Evolutionary conservation across 208 protist species (phyloP).

Genomic region (Leishmania braziliensis): DNA sequence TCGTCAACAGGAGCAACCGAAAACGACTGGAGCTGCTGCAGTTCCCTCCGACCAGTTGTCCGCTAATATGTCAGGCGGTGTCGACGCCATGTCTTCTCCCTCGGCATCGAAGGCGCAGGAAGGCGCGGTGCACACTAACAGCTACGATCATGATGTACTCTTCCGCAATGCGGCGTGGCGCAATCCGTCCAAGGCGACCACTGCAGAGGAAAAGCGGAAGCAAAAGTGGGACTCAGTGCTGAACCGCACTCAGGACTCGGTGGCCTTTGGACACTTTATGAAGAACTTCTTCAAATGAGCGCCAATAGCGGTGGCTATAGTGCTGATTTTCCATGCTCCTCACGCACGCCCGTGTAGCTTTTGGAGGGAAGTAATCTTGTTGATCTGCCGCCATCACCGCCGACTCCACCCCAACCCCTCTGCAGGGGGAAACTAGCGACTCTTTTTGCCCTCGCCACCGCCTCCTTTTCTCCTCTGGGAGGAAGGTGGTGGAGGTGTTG

Average conservation of each 20-base stretch:
- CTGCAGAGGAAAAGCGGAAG: conserved; percentile 31
- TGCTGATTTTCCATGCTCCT: neutral
- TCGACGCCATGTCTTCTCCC: neutral
- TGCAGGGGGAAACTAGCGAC: neutral
- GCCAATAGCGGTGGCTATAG: neutral
- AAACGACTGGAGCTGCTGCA: neutral
- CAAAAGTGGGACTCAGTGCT: conserved; percentile 57
- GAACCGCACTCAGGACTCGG: conserved; percentile 59
- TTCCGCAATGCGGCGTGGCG: conserved; percentile 65
- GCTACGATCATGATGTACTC: conserved; percentile 73
- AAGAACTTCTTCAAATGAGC: conserved; percentile 67
- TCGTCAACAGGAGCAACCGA: conserved; percentile 19
- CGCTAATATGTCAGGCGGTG: neutral
- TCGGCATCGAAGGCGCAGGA: neutral
- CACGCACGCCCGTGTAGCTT: neutral
- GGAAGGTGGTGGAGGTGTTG: neutral
- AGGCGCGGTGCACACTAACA: conserved; percentile 16
- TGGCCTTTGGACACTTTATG: conserved; percentile 63
- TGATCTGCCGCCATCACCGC: neutral
- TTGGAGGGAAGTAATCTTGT: neutral
- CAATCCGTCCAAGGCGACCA: conserved; percentile 5
- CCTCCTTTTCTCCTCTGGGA: neutral
- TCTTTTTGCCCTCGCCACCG: neutral
- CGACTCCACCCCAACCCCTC: neutral
- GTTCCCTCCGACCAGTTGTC: neutral